Conservation (phyloP, 768 basidiomycete genomes). For the Tylopilus felleus region DNA sequence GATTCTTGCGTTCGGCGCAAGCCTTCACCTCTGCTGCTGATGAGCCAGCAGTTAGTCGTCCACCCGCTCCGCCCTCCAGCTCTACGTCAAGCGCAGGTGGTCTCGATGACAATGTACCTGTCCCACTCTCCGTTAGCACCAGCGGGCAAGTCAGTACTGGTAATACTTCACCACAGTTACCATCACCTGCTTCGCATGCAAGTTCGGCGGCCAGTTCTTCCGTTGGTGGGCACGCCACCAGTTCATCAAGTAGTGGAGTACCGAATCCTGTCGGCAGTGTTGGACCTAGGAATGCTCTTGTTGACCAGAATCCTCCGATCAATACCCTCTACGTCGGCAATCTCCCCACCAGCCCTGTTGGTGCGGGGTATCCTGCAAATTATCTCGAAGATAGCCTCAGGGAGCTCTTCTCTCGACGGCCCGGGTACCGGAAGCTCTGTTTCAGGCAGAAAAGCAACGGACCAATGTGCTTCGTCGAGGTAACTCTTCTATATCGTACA, state of each 20-base stretch:
- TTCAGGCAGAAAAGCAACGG: constrained; percentile 97
- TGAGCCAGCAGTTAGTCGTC: constrained; percentile 26
- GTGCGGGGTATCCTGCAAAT: constrained; percentile 69
- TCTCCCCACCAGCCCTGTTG: constrained; percentile 75
- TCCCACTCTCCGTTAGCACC: constrained; percentile 46
- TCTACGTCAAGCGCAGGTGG: constrained; percentile 43
- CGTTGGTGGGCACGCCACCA: constrained; percentile 26
- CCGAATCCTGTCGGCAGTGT: constrained; percentile 20
- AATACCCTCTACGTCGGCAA: constrained; percentile 99
- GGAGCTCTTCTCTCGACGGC: constrained; percentile 71
- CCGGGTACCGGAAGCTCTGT: constrained; percentile 88
- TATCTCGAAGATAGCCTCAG: constrained; percentile 86
- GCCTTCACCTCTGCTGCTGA: constrained; percentile 22
- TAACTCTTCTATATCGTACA: constrained; percentile 30
- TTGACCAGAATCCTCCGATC: constrained; percentile 96
- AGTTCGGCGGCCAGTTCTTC: constrained; percentile 45
- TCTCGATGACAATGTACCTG: constrained; percentile 32
- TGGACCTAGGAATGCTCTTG: constrained; percentile 37
- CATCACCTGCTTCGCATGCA: constrained; percentile 69
- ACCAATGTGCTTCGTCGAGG: constrained; percentile 99
- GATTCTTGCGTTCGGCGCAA: constrained; percentile 27
- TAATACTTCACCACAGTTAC: constrained; percentile 64
- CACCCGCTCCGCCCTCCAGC: constrained; percentile 37
- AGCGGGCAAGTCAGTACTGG: constrained; percentile 33
- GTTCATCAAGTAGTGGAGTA: constrained; percentile 30